Base-by-base conservation (phyloP, 1,139 yeast genomes). In the Suhomyces bokatorum region DNA sequence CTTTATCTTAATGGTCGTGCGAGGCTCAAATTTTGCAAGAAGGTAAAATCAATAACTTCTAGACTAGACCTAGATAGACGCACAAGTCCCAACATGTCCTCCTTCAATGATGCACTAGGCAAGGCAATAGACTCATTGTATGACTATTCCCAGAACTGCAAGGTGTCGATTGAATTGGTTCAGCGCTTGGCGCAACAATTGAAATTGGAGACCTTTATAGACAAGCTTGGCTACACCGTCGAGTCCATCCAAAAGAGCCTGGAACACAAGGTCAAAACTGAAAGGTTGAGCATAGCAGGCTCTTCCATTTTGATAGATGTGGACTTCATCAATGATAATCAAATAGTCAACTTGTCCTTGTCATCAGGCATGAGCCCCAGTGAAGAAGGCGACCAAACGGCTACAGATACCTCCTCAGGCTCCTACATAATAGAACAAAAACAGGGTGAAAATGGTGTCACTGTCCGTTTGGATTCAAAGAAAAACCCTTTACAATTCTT, bases 241-340 rank as follows among this genome's bases (percentile, higher is more conserved):
- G 43, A 42, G 10, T 40, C 53, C 10, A 42, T 43, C 12, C 35
- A 40, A 12, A 52, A 53, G 29, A 58, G 52, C 22, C 60, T 56
- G 36, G 54, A 60, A 3, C 38, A 46, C 17, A 59, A 61, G 20
- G 53, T 50, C 17, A 56, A 53, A 36, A 51, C 58, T 15, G 61
- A 64, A 43, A 57, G 77, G 44, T 58, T 74, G 40, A 66, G 77
- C 9, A 73, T 74, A 32, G 78, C 78, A 1, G 78, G 78, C 4
- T 65, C 75, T 2, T 59, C 69, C 20, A 67, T 73, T 6, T 59
- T 74, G 37, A 60, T 74, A n/a, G 79, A 74, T 47, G 62, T 74
- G 26, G 79, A 73, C 48, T 71, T 70, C 47, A 50, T 58, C 4
- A 63, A 57, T 26, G 66, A 63, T 40, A 51, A 45, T 2, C 52